Percentiles rank a stretch among this genome's conserved stretches.
Conservation (phyloP, 2,329 filamentous ascomycete genomes). For the Penicillium capsulatum region DNA sequence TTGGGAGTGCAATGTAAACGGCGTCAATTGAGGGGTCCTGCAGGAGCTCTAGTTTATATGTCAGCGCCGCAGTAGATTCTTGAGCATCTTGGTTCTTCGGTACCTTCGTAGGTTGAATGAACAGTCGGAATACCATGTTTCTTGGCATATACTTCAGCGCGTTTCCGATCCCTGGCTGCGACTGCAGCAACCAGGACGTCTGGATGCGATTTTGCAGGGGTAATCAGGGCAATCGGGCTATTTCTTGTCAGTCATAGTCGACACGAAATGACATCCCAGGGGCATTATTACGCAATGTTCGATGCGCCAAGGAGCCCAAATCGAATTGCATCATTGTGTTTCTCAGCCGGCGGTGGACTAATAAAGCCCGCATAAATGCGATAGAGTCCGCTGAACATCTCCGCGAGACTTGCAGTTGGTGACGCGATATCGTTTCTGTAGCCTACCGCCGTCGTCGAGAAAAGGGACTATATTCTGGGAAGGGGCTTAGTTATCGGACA, state of each 20-base stretch:
- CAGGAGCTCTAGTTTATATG: slow-evolving; percentile 17
- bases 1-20: slow-evolving; percentile 50
- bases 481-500: too few species aligned
- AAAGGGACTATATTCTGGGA: too few species aligned
- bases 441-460: too few species aligned
- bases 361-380: slow-evolving; percentile 3
- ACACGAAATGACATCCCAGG: too few species aligned
- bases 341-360: slow-evolving; percentile 4
- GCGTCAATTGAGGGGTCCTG: slow-evolving; percentile 30
- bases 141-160: slow-evolving; percentile 50
- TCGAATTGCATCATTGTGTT: slow-evolving; percentile 15
- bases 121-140: slow-evolving; percentile 51
- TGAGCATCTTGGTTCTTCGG: too few species aligned
- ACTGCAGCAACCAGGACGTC: slow-evolving; percentile 53
- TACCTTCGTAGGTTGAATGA: slow-evolving; percentile 48
- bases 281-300: slow-evolving; percentile 16
- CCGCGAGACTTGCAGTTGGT: too few species aligned
- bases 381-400: too few species aligned
- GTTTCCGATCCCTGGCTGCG: slow-evolving; percentile 48
- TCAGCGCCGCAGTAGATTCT: too few species aligned
- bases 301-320: slow-evolving; percentile 21
- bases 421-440: too few species aligned
- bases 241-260: not conserved
- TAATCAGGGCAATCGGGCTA: slow-evolving; percentile 31
- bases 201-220: slow-evolving; percentile 51